Conservation (phyloP, 495 filamentous ascomycete species). For the Tirmania nivea region DNA sequence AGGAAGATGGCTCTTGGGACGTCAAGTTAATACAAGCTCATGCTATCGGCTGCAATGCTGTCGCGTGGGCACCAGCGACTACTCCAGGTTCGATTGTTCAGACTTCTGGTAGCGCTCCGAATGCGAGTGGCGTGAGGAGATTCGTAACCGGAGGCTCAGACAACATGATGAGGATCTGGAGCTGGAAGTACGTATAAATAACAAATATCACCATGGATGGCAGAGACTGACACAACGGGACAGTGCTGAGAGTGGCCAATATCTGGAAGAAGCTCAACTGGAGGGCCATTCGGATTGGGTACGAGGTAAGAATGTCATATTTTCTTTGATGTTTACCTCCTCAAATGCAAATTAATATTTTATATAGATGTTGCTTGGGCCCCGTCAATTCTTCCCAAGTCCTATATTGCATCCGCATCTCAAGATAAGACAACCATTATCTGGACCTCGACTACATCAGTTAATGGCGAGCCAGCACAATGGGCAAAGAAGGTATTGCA, state of each 20-base stretch:
- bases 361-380: constrained; percentile 71
- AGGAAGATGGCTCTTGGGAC: constrained; percentile 65
- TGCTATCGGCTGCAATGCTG: constrained; percentile 77
- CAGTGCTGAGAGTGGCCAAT: constrained; percentile 33
- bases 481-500: constrained; percentile 69
- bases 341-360: not conserved
- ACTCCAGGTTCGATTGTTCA: constrained; percentile 53
- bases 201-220: not conserved
- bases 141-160: constrained; percentile 92
- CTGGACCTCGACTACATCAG: constrained; percentile 43
- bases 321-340: not conserved
- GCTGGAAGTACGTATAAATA: constrained; percentile 20
- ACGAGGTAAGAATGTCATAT: constrained; percentile 21
- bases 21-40: constrained; percentile 81
- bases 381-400: constrained; percentile 77
- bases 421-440: constrained; percentile 95
- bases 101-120: constrained; percentile 34
- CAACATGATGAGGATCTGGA: constrained; percentile 80
- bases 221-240: constrained; percentile 1
- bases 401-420: constrained; percentile 82
- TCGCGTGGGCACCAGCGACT: constrained; percentile 78
- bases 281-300: constrained; percentile 90
- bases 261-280: constrained; percentile 31
- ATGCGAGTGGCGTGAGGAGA: constrained; percentile 37
- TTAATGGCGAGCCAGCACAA: constrained; percentile 31